A percentile compares a stretch with the other conserved stretches of the same genome.
Conservation (phyloP, 345 rosid genomes). For the Brassica juncea region DNA sequence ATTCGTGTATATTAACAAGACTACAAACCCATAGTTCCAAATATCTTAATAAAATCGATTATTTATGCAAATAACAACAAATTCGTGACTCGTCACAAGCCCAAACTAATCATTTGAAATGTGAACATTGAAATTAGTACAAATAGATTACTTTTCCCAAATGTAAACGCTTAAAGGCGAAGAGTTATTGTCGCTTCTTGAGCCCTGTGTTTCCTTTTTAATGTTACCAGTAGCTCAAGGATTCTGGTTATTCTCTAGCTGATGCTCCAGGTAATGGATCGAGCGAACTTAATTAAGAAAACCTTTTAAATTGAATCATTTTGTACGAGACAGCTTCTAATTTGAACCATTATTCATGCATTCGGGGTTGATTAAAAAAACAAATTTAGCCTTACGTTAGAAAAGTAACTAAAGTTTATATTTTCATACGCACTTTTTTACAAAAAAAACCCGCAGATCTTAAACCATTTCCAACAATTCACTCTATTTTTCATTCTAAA, state of each 20-base stretch:
- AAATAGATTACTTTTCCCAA: background rate
- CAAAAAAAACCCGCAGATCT: no score
- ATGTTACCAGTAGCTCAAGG: background rate
- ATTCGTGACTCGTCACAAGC: slow-evolving; percentile 3
- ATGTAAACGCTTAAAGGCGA: background rate
- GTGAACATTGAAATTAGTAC: slow-evolving; percentile 8
- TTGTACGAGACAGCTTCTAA: no score
- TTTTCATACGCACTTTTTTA: background rate
- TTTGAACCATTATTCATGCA: no score
- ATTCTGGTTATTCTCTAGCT: no score
- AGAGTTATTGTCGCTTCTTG: slow-evolving; percentile 23
- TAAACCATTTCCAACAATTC: no score
- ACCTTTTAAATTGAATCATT: no score
- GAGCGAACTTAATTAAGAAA: no score
- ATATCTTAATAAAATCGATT: background rate
- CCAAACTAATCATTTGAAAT: background rate
- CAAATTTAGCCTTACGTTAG: background rate
- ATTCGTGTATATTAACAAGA: background rate
- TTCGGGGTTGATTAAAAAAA: no score
- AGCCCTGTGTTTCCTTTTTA: slow-evolving; percentile 27
- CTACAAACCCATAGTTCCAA: slow-evolving; percentile 13
- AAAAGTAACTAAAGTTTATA: background rate
- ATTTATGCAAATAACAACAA: slow-evolving; percentile 13
- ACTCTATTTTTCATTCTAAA: no score
- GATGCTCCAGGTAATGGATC: no score